phyloP scores from a whole-genome alignment of 148 eudicot genomes.

The Cornus florida region DNA sequence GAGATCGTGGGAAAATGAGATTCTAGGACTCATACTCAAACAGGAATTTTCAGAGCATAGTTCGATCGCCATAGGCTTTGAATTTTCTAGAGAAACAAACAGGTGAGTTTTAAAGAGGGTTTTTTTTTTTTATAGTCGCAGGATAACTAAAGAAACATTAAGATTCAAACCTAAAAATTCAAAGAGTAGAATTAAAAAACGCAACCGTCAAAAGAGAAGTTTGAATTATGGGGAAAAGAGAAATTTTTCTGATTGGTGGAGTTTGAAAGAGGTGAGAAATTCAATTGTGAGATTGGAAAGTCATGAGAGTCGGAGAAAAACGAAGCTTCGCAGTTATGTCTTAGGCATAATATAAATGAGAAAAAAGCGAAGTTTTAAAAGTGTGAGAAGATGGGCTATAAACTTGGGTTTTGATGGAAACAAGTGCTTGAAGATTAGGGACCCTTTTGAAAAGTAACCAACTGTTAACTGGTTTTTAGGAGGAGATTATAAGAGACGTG shows the following conservation, averaged over 20 bases:
- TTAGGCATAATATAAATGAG: not conserved
- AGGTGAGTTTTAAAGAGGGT: not conserved
- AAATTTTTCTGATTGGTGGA: no score
- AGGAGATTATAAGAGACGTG: not conserved
- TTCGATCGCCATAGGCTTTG: conserved; percentile 63
- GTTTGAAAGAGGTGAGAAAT: no score
- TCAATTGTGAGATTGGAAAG: not conserved
- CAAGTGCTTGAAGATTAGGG: not conserved
- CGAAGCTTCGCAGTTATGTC: not conserved
- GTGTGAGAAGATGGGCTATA: not conserved
- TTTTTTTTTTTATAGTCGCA: not conserved
- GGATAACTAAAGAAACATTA: not conserved
- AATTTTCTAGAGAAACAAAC: conserved; percentile 6
- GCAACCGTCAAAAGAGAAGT: conserved; percentile 13
- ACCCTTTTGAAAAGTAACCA: not conserved
- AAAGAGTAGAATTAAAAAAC: conserved; percentile 13
- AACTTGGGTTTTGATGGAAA: not conserved
- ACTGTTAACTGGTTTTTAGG: not conserved
- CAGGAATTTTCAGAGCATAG: conserved; percentile 49
- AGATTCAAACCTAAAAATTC: not conserved
- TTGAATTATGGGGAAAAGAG: not conserved
- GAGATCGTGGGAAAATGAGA: conserved; percentile 85
- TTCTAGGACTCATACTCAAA: conserved; percentile 63
- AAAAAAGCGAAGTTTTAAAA: not conserved
- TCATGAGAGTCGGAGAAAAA: conserved; percentile 1